Base-by-base conservation (phyloP, 768 basidiomycete species). In the Kwoniella sp. region DNA sequence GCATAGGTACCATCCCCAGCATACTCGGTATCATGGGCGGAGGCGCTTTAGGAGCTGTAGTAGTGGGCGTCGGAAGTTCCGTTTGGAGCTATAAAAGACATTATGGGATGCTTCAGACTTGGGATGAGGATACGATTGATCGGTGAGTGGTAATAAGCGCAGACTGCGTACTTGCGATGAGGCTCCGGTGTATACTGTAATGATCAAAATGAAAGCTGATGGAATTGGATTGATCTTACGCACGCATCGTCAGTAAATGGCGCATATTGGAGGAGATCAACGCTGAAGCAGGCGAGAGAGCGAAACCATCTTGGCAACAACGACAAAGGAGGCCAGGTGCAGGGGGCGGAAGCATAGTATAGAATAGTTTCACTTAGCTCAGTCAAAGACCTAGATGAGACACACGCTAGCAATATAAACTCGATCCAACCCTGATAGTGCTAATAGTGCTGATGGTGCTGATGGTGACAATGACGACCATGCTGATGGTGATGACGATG, bases 231-330 rank as follows among this genome's bases (percentile, higher is more conserved):
- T 19, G 22, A 19, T 22, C 46, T 5, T 47, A 6, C 22, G 19
- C 58, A n/a, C n/a, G n/a, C n/a, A n/a, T n/a, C n/a, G n/a, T n/a
- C n/a, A 46, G 36, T 29, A 24, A 19, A 29, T 44, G 24, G 54
- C 17, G 30, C 12, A 55, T 49, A 49, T 17, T 49, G 25, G 48
- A 49, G 25, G 48, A 49, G 48, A 49, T 49, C 48, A 49, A 49
- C 22, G 25, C 48, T 4, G 48, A 49, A 49, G 48, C 48, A 10
- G 22, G 48, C 48, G 48, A 44, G 40, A 44, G 17, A 19, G 40
- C 40, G 17, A 44, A 44, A 44, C 40, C 40, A 15, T 44, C 40
- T 10, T 44, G 40, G 40, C 40, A 44, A 19, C 40, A 44, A n/a
- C n/a, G n/a, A n/a, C n/a, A n/a, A n/a, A n/a, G n/a, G 40, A 9